phyloP scores from a whole-genome alignment of 495 filamentous ascomycete genomes.

The Aspergillus bertholletiae region DNA sequence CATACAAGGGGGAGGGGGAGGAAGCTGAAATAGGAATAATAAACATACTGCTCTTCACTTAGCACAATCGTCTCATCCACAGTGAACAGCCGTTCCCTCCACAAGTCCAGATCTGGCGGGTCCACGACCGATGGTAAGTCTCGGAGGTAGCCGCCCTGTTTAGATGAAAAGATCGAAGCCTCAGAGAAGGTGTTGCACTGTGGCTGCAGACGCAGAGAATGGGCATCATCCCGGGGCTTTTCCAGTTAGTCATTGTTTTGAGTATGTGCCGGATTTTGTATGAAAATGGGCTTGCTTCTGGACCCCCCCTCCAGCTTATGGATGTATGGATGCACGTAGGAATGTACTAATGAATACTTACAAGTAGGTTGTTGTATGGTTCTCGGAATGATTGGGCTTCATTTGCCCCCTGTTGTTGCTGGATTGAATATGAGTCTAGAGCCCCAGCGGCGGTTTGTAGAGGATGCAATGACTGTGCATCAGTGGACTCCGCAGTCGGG shows the following conservation, averaged over 20 bases:
- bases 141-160: constrained; percentile 45
- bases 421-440: constrained; percentile 17
- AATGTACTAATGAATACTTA: too few species aligned
- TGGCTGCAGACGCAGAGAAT: neutral
- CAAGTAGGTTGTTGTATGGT: neutral
- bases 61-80: constrained; percentile 71
- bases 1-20: too few species aligned
- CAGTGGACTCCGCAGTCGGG: constrained; percentile 4
- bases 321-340: too few species aligned
- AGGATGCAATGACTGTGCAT: constrained; percentile 22
- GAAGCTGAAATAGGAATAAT: too few species aligned
- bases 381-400: neutral
- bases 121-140: constrained; percentile 58
- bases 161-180: constrained; percentile 14
- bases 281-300: too few species aligned
- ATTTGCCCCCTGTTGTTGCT: constrained; percentile 10
- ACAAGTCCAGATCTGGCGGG: constrained; percentile 66
- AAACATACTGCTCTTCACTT: constrained; percentile 74
- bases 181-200: constrained; percentile 1
- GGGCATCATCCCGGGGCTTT: constrained; percentile 4
- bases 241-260: neutral
- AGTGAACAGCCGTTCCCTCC: constrained; percentile 74
- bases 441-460: constrained; percentile 22
- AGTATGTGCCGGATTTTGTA: neutral
- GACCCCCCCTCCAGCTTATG: too few species aligned